Percentiles rank a stretch among this genome's conserved stretches.
phyloP scores from a whole-genome alignment of 2,329 filamentous ascomycete species.

The Fusarium gaditjirri region DNA sequence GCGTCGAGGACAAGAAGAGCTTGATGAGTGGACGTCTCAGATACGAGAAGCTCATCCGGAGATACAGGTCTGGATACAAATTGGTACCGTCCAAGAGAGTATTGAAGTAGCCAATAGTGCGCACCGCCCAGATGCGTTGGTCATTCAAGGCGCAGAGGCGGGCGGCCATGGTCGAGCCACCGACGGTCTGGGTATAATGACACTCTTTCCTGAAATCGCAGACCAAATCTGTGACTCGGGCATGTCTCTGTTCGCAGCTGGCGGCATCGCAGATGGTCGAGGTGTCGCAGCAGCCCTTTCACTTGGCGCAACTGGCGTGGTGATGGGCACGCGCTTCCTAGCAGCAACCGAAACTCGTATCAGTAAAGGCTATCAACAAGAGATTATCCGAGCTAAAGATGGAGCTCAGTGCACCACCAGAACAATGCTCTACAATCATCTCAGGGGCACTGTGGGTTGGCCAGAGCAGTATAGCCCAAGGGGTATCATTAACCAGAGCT shows the following conservation, averaged over 20 bases:
- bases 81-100: conserved; percentile 61
- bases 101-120: conserved; percentile 51
- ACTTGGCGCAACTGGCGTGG: conserved; percentile 64
- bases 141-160: conserved; percentile 64
- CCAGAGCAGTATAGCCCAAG: conserved; percentile 55
- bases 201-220: conserved; percentile 61
- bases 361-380: conserved; percentile 54
- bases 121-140: conserved; percentile 59
- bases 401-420: conserved; percentile 53
- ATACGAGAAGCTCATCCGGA: conserved; percentile 53
- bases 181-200: conserved; percentile 57
- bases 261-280: conserved; percentile 63
- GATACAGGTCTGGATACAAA: conserved; percentile 64
- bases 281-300: conserved; percentile 61
- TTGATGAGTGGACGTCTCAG: conserved; percentile 56
- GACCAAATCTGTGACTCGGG: conserved; percentile 51
- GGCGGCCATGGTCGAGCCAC: conserved; percentile 62
- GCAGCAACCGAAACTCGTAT: conserved; percentile 57
- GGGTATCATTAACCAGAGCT: conserved; percentile 53
- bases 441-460: conserved; percentile 55
- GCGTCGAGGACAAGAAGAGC: conserved; percentile 47
- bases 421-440: conserved; percentile 58
- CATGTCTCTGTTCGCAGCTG: conserved; percentile 62
- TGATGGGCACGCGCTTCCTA: conserved; percentile 73
- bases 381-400: conserved; percentile 53